Evolutionary conservation across 352 stramenopile species (phyloP).

Genomic region (Phytophthora multivora): DNA sequence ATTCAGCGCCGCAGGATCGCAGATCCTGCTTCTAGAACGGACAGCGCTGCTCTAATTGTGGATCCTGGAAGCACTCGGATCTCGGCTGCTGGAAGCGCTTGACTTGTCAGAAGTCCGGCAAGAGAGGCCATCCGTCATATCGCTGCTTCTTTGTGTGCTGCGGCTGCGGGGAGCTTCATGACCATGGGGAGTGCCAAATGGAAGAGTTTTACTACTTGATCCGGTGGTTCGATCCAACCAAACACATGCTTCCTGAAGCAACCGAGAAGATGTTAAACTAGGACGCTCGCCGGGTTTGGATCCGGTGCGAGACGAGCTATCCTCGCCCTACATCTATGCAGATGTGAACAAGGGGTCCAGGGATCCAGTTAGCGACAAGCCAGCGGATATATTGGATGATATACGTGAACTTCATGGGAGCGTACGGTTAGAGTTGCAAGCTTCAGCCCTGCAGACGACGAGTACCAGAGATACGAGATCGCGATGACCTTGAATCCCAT

Average conservation of each 20-base stretch:
- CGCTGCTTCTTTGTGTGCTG: neutral
- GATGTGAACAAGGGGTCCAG: too few relatives aligned
- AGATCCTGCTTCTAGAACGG: too few relatives aligned
- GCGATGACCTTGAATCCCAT: neutral
- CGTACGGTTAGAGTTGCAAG: too few relatives aligned
- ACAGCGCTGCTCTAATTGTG: neutral
- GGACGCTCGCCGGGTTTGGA: slow-evolving; percentile 11
- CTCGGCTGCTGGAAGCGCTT: too few relatives aligned
- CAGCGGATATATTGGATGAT: neutral
- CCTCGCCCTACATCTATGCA: neutral
- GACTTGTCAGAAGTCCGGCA: too few relatives aligned
- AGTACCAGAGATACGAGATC: neutral
- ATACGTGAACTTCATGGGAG: neutral
- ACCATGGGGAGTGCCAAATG: neutral
- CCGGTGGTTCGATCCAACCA: slow-evolving; percentile 1
- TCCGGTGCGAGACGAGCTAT: slow-evolving; percentile 12
- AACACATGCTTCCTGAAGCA: neutral
- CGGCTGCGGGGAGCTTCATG: neutral
- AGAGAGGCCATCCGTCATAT: neutral
- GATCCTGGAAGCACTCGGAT: neutral
- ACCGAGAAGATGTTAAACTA: slow-evolving; percentile 15
- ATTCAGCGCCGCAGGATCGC: too few relatives aligned
- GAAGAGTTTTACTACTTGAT: slow-evolving; percentile 3
- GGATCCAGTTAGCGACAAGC: too few relatives aligned
- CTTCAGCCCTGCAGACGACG: neutral